Evolutionary conservation across 345 rosid species (phyloP).

Genomic region (Hypericum perforatum): DNA sequence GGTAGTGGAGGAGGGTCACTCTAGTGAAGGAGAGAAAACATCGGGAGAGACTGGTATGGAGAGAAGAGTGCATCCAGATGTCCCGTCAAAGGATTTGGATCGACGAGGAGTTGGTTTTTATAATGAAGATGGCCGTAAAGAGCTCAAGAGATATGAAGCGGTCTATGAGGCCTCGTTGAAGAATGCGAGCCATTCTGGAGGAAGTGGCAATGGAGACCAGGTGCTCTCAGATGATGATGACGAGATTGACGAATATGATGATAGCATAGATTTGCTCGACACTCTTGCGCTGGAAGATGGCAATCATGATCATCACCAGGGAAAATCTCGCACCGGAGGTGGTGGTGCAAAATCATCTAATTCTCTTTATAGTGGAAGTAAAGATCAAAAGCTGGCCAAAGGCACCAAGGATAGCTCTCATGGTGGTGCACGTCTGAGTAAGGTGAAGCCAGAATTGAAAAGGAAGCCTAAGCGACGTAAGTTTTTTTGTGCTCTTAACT

Average conservation of each 20-base stretch:
- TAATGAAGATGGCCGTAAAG: slow-evolving; percentile 84
- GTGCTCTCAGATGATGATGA: slow-evolving; percentile 20
- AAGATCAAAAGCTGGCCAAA: slow-evolving; percentile 28
- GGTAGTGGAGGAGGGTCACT: slow-evolving; percentile 18
- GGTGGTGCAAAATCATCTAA: slow-evolving; percentile 22
- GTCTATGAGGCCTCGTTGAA: slow-evolving; percentile 74
- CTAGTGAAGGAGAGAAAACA: slow-evolving; percentile 17
- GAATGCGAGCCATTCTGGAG: slow-evolving; percentile 21
- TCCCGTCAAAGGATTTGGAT: slow-evolving; percentile 18
- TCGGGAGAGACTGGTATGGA: slow-evolving; percentile 17
- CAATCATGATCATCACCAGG: slow-evolving; percentile 38
- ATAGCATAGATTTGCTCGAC: slow-evolving; percentile 49
- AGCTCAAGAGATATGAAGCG: slow-evolving; percentile 62
- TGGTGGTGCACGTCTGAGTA: slow-evolving; percentile 35
- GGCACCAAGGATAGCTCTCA: slow-evolving; percentile 27
- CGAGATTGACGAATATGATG: slow-evolving; percentile 35
- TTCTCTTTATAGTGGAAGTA: slow-evolving; percentile 18
- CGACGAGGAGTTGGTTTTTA: slow-evolving; percentile 54
- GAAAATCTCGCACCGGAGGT: slow-evolving; percentile 13
- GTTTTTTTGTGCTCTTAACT: slow-evolving; percentile 34
- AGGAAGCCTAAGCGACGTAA: slow-evolving; percentile 55
- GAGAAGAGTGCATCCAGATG: slow-evolving; percentile 22
- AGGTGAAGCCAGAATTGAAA: slow-evolving; percentile 37
- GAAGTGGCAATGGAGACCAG: slow-evolving; percentile 15
- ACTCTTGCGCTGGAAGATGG: slow-evolving; percentile 32